Conservation (phyloP, 1,139 yeast species). For the Yamadazyma kanchanaburiensis region DNA sequence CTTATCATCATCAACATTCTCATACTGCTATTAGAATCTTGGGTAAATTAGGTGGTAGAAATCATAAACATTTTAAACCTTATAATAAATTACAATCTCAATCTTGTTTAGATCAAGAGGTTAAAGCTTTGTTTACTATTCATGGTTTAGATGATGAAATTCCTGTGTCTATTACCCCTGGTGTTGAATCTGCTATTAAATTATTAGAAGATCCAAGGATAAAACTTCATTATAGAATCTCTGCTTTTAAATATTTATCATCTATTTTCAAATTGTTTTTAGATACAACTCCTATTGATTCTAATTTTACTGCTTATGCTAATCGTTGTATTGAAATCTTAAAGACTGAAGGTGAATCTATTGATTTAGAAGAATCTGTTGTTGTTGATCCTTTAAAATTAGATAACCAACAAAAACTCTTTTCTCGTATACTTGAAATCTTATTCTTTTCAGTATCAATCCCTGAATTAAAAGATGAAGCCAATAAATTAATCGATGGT, state of each 20-base stretch:
- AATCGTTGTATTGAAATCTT: slow-evolving; percentile 46
- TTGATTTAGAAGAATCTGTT: slow-evolving; percentile 40
- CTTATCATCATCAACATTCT: slow-evolving; percentile 89
- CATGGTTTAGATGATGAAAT: slow-evolving; percentile 63
- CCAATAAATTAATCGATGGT: slow-evolving; percentile 57
- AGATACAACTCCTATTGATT: slow-evolving; percentile 63
- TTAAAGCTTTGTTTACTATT: slow-evolving; percentile 64
- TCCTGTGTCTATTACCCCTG: slow-evolving; percentile 79
- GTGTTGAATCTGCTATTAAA: slow-evolving; percentile 69
- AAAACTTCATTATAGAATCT: slow-evolving; percentile 64
- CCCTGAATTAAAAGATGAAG: slow-evolving; percentile 71
- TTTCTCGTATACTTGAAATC: slow-evolving; percentile 61
- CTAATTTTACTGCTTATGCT: slow-evolving; percentile 45
- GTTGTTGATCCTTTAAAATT: slow-evolving; percentile 49
- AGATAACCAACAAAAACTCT: slow-evolving; percentile 58
- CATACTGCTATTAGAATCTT: slow-evolving; percentile 91
- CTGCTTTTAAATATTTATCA: slow-evolving; percentile 73
- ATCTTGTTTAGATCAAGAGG: slow-evolving; percentile 62
- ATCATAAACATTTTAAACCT: slow-evolving; percentile 77
- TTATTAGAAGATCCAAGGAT: slow-evolving; percentile 65
- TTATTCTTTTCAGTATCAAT: slow-evolving; percentile 74
- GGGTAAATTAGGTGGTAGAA: slow-evolving; percentile 96
- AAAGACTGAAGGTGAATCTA: slow-evolving; percentile 35
- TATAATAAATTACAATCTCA: slow-evolving; percentile 60
- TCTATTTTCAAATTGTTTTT: slow-evolving; percentile 67